Evolutionary conservation across 768 basidiomycete species (phyloP), one percentile per base, ranked within the genome.

Genomic region (Thelephora ganbajun): DNA sequence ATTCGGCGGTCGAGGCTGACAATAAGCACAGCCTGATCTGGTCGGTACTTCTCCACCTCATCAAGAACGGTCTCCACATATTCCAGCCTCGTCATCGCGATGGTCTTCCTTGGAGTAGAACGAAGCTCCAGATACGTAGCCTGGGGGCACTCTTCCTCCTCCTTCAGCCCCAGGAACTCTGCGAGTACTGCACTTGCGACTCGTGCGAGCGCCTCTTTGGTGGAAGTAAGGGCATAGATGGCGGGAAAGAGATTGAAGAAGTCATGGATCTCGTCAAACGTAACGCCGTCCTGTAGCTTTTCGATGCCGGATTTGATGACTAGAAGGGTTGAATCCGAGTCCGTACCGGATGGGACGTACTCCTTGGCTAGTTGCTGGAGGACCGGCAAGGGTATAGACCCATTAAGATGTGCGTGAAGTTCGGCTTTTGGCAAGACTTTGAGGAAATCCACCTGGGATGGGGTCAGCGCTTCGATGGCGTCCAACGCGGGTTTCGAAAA

Each of bases 371-470:
- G 74, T 6, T 76, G 69, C 51, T 77, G 75, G 0, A 90, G 70
- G 22, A 76, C 62, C 0, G 63, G 46, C 20, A 88, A 63, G 0
- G 88, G 88, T 33, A 91, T 89, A 9, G 78, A 90, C 0, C 87
- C 87, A 54, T 89, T 89, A 3, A 89, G 72, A 57, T 90, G 87
- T 0, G 87, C 88, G 51, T 90, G 88, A 0, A 91, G 71, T 57
- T 92, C 88, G 1, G 87, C 85, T 61, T 91, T 91, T 9, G 82
- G 82, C 0, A 89, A 69, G 1, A 51, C 48, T 43, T 73, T 66
- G 37, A 91, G 65, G 60, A 89, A 90, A 5, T 59, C 33, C 19
- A 79, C 44, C 53, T 88, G 78, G 5, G 62, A 51, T 0, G 65
- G 52, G 9, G 66, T 64, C 19, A 89, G 69, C 1, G 77, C 72